A percentile compares a stretch with the other conserved stretches of the same genome.
These are phyloP conservation scores for Lagenaria siceraria DNA, from an alignment of 306 rosid species.

Conservation along the genomic window DNA sequence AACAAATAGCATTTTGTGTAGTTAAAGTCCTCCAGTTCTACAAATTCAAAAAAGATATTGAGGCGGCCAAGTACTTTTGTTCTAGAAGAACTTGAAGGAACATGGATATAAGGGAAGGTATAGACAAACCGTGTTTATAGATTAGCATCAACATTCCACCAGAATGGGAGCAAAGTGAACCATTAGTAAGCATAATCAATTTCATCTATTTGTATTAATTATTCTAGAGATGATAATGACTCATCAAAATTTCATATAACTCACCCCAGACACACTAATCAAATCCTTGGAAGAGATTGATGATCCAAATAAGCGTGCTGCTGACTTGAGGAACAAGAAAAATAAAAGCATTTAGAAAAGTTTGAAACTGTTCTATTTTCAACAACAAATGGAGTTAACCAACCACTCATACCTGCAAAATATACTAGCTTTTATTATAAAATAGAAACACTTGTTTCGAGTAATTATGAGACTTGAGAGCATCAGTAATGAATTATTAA, in stretches of 20 bases:
- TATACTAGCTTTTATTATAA: background rate
- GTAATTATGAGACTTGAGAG: background rate
- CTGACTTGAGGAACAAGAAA: slow-evolving; percentile 46
- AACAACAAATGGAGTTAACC: background rate
- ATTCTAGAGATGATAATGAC: background rate
- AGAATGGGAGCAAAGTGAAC: background rate
- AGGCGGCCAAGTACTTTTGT: background rate
- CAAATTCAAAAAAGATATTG: too few species aligned
- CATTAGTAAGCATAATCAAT: background rate
- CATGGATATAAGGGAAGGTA: background rate
- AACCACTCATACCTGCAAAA: too few species aligned
- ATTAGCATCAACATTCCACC: too few species aligned
- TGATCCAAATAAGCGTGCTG: slow-evolving; percentile 91
- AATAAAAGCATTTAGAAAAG: background rate
- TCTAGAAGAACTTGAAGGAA: background rate
- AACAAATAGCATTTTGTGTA: background rate
- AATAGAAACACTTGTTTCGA: too few species aligned
- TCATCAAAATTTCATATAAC: slow-evolving; percentile 9
- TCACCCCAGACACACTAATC: slow-evolving; percentile 82
- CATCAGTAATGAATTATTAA: background rate
- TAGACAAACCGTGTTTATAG: too few species aligned
- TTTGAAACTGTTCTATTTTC: background rate
- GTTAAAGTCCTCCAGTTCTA: background rate
- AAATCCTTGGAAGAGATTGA: slow-evolving; percentile 64
- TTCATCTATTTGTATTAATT: background rate